These are phyloP conservation scores for Protomyces arabidopsidicola DNA, from an alignment of 1,139 yeast genomes.

Conservation along the genomic window DNA sequence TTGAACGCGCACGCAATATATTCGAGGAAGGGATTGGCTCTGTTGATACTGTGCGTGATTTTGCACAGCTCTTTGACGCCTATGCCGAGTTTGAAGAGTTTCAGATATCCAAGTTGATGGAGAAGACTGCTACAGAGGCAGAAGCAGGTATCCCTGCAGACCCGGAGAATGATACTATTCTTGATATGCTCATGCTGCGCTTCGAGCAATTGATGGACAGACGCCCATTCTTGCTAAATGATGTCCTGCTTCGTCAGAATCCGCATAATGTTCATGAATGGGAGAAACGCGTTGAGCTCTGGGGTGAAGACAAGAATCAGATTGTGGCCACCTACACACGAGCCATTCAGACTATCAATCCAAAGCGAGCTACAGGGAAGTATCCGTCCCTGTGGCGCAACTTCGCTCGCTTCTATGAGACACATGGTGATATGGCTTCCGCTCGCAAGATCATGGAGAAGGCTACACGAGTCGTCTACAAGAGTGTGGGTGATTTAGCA, in stretches of 20 bases:
- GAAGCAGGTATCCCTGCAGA: constrained; percentile 29
- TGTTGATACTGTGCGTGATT: constrained; percentile 57
- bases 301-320: constrained; percentile 42
- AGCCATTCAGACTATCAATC: constrained; percentile 66
- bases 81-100: constrained; percentile 61
- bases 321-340: constrained; percentile 56
- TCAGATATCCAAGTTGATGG: constrained; percentile 44
- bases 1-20: constrained; percentile 46
- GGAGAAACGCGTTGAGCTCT: constrained; percentile 56
- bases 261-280: constrained; percentile 61
- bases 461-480: constrained; percentile 68
- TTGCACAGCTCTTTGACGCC: constrained; percentile 59
- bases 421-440: constrained; percentile 52
- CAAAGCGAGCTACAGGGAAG: constrained; percentile 48
- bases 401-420: constrained; percentile 63
- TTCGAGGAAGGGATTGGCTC: constrained; percentile 48
- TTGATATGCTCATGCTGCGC: constrained; percentile 48
- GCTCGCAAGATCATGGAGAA: constrained; percentile 62
- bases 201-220: constrained; percentile 56
- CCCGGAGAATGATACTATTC: constrained; percentile 36
- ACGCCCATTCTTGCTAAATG: constrained; percentile 58
- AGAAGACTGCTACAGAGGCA: constrained; percentile 35
- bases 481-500: constrained; percentile 58
- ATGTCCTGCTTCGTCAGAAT: constrained; percentile 61
- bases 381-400: constrained; percentile 56